These are phyloP conservation scores for Mrakia gelida DNA, from an alignment of 768 basidiomycete genomes.

Conservation along the genomic window DNA sequence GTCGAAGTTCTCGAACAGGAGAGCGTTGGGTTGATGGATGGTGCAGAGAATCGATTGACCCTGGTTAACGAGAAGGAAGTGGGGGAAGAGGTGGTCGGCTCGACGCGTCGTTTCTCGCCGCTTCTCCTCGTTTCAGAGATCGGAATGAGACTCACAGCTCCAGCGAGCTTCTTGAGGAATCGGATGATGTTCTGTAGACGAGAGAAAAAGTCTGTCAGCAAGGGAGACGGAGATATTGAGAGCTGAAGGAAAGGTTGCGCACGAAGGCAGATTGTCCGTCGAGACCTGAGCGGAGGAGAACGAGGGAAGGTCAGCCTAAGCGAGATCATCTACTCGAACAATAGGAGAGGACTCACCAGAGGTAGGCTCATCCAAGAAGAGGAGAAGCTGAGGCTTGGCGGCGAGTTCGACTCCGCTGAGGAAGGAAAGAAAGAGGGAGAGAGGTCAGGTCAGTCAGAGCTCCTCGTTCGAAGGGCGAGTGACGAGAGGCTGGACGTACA, in stretches of 20 bases:
- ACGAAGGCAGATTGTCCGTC: constrained; percentile 80
- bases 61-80: too few species aligned
- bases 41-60: constrained; percentile 17
- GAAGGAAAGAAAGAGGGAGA: too few species aligned
- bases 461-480: too few species aligned
- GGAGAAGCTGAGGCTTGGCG: constrained; percentile 73
- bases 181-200: constrained; percentile 56
- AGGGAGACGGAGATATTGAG: not conserved
- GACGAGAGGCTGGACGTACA: not conserved
- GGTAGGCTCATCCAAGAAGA: constrained; percentile 54
- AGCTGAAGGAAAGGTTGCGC: too few species aligned
- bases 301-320: too few species aligned
- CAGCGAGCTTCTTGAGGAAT: constrained; percentile 35
- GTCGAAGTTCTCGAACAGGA: constrained; percentile 80
- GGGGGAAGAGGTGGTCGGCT: too few species aligned
- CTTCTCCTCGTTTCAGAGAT: not conserved
- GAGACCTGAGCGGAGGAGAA: constrained; percentile 32
- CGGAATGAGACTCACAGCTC: constrained; percentile 15
- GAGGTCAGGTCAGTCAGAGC: too few species aligned
- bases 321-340: too few species aligned
- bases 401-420: constrained; percentile 49
- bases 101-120: too few species aligned
- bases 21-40: constrained; percentile 69
- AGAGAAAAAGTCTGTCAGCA: too few species aligned
- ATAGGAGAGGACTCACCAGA: constrained; percentile 31